Evolutionary conservation across 129 eudicot species (phyloP), one percentile per base, ranked within the genome.

Genomic region (Artemisia tridentata): DNA sequence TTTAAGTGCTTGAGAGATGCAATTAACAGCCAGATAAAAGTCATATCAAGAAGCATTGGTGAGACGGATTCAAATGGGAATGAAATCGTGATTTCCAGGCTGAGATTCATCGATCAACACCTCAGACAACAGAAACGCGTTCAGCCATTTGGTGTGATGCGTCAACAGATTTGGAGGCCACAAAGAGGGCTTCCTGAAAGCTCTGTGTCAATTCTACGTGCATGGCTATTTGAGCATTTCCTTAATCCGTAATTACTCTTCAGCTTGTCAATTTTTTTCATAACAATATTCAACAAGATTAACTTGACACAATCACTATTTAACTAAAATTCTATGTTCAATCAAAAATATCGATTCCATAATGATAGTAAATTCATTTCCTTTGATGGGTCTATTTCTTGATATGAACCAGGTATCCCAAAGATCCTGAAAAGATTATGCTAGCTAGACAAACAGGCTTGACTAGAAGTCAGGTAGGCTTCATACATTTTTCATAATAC

Each of bases 191-290:
- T 80, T 13, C 84, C 84, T 23, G 84, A 80, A 74, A 80, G 72
- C 68, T 80, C 72, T 69, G 84, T 74, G 78, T 80, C 76, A 6
- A 29, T 80, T 38, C 64, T 80, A 45, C 84, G 84, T 43, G 80
- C 84, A 69, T 80, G 84, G 80, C 74, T 75, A 27, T 80, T 80
- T 65, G 80, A 80, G 66, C 84, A 80, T 49, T 80, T 80, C 69
- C 84, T 80, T 63, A 80, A 80, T 54, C 84, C 84, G 84, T 80
- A 80, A 74, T 63, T 43, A 38, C 64, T 34, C 58, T 38, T 19
- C 21, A 53, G 18, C 67, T 38, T 38, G 45, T 38, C 45, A 38
- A 38, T 5, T 7, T 38, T 38, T 38, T 38, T 38, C 45, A 7
- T 38, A 38, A 38, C 45, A 38, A 38, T 38, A 38, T 7, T 38